phyloP scores from a whole-genome alignment of 805 yeast genomes.

The Kuraishia borneana region DNA sequence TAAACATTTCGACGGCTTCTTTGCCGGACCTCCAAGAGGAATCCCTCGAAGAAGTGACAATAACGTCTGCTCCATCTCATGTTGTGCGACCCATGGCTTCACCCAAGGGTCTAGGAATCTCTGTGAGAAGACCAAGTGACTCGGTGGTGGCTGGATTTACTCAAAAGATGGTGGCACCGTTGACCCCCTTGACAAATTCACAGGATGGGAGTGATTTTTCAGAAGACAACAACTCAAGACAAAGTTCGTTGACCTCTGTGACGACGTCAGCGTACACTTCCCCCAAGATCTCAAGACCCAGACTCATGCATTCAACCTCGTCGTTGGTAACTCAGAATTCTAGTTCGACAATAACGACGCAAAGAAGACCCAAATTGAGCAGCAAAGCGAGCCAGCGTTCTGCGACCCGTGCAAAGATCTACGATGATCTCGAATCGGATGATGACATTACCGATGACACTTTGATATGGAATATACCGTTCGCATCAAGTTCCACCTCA shows the following conservation, averaged over 20 bases:
- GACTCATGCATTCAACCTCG: conserved; percentile 1
- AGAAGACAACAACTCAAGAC: conserved; percentile 3
- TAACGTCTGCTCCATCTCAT: neutral
- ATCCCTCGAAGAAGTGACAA: conserved; percentile 6
- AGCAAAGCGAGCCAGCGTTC: conserved; percentile 9
- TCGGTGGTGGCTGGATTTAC: conserved; percentile 9
- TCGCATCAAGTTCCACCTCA: conserved; percentile 24
- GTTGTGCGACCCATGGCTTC: no score
- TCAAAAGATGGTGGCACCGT: conserved; percentile 1
- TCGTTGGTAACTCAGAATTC: neutral
- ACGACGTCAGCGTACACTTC: conserved; percentile 2
- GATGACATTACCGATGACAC: conserved; percentile 27
- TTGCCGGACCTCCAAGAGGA: conserved; percentile 10
- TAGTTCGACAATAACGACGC: neutral
- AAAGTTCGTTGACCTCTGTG: conserved; percentile 4
- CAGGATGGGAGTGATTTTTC: conserved; percentile 4
- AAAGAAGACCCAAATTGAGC: neutral
- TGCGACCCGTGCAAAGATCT: conserved; percentile 15
- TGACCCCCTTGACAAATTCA: conserved; percentile 1
- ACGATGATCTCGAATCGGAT: conserved; percentile 19
- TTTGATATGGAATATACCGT: conserved; percentile 41
- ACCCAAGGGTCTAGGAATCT: conserved; percentile 13
- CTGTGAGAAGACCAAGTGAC: conserved; percentile 15
- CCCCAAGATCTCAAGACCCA: conserved; percentile 1
- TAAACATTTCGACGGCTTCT: conserved; percentile 1